Conservation (phyloP, 1,284 basidiomycete species). For the Amylostereum chailletii region DNA sequence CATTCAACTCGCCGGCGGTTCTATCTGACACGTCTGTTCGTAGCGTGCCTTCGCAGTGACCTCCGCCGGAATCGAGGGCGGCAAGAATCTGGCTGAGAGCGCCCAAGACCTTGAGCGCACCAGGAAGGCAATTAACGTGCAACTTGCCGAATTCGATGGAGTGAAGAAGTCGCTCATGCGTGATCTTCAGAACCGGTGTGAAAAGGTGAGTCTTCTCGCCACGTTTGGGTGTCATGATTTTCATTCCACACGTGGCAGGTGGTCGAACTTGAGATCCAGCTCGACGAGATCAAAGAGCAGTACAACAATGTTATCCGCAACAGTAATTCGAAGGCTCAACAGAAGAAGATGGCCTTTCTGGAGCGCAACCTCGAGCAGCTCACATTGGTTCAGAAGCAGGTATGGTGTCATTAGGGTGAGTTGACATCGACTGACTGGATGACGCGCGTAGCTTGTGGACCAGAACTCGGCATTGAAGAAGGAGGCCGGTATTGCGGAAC, state of each 20-base stretch:
- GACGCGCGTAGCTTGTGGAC: slow-evolving; percentile 74
- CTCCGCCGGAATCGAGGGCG: slow-evolving; percentile 92
- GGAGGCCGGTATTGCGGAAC: slow-evolving; percentile 94
- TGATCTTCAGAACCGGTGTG: slow-evolving; percentile 98
- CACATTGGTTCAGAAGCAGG: slow-evolving; percentile 96
- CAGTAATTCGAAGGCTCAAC: slow-evolving; percentile 96
- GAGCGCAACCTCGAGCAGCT: slow-evolving; percentile 96
- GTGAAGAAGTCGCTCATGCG: slow-evolving; percentile 99
- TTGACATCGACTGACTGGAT: slow-evolving; percentile 4
- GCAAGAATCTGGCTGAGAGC: slow-evolving; percentile 92
- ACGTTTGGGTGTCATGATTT: slow-evolving; percentile 5
- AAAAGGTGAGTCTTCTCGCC: slow-evolving; percentile 64
- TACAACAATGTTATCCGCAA: slow-evolving; percentile 98
- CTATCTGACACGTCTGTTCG: slow-evolving; percentile 2
- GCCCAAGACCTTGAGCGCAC: slow-evolving; percentile 96
- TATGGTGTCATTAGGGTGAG: slow-evolving; percentile 19
- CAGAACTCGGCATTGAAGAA: slow-evolving; percentile 98
- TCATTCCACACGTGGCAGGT: slow-evolving; percentile 47
- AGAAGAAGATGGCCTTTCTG: slow-evolving; percentile 99
- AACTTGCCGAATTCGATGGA: slow-evolving; percentile 96
- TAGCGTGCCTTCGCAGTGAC: slow-evolving; percentile 95
- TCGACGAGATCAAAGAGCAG: slow-evolving; percentile 98
- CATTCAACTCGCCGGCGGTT: no score
- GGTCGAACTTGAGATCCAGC: slow-evolving; percentile 97
- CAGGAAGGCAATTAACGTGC: slow-evolving; percentile 93